phyloP scores from a whole-genome alignment of 331 rosid genomes.

The Pyracantha coccinea region DNA sequence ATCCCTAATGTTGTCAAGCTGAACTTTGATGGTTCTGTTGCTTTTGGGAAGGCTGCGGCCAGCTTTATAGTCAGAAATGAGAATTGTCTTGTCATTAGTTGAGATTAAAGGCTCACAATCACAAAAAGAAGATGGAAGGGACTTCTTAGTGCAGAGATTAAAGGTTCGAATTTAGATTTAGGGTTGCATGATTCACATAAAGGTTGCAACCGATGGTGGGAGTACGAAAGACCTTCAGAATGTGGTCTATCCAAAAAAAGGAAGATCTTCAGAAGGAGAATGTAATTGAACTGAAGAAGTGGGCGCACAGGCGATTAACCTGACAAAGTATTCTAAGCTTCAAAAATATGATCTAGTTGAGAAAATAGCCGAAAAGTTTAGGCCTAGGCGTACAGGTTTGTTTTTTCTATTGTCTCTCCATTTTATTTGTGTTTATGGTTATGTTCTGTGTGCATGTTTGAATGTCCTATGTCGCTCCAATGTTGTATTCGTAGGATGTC shows the following conservation, averaged over 20 bases:
- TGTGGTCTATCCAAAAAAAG: background rate
- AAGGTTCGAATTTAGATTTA: conserved; percentile 13
- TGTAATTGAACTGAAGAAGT: conserved; percentile 19
- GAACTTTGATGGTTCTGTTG: too few relatives aligned
- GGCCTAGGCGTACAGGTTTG: too few relatives aligned
- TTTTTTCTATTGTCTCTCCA: background rate
- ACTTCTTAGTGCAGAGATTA: conserved; percentile 1
- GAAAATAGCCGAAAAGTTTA: background rate
- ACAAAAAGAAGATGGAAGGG: too few relatives aligned
- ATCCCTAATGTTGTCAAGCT: too few relatives aligned
- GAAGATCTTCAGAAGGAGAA: conserved; percentile 9
- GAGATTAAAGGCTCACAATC: too few relatives aligned
- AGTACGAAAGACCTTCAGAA: background rate
- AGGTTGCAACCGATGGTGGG: conserved; percentile 2
- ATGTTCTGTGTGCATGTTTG: too few relatives aligned
- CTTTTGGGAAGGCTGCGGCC: too few relatives aligned
- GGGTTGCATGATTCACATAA: conserved; percentile 7
- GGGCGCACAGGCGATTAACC: conserved; percentile 24
- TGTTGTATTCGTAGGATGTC: too few relatives aligned
- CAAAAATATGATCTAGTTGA: conserved; percentile 27
- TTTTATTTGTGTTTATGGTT: too few relatives aligned
- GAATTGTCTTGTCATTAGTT: too few relatives aligned
- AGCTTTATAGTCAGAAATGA: too few relatives aligned
- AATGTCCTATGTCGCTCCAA: too few relatives aligned
- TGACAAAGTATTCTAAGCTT: conserved; percentile 19